Conservation (phyloP, 2,329 filamentous ascomycete genomes). For the Plenodomus lindquistii region DNA sequence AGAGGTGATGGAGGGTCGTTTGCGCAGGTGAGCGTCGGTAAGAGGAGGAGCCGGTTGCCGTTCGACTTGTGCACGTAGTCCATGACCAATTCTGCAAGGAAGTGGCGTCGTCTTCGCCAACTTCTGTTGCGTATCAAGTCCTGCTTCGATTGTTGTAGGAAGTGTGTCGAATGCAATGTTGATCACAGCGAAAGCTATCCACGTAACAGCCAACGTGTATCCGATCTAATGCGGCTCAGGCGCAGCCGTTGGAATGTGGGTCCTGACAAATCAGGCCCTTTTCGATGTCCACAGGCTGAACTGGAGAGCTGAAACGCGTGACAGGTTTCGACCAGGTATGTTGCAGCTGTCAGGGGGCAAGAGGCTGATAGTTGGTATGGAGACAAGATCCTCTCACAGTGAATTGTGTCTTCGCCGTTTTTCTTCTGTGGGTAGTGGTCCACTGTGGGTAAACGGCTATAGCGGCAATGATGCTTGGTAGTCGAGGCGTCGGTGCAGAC, state of each 20-base stretch:
- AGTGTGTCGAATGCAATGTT: background rate
- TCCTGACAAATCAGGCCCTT: background rate
- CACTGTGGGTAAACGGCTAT: background rate
- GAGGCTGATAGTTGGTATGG: background rate
- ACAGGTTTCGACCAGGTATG: conserved; percentile 7
- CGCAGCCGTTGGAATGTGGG: background rate
- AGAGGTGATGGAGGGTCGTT: conserved; percentile 43
- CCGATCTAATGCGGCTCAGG: conserved; percentile 6
- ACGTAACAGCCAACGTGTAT: background rate
- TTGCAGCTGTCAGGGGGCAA: conserved; percentile 7
- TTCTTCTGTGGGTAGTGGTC: background rate
- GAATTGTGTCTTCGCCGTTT: background rate
- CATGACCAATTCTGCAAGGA: conserved; percentile 1
- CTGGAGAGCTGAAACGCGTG: conserved; percentile 3
- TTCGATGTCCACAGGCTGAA: background rate
- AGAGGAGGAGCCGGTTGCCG: background rate
- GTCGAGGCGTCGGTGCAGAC: background rate
- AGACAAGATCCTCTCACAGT: background rate
- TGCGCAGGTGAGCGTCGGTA: conserved; percentile 20
- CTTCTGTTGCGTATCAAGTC: background rate
- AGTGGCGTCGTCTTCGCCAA: background rate
- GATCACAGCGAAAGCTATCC: background rate
- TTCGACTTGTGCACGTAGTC: background rate
- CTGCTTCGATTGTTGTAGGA: background rate
- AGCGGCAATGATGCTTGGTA: background rate